These are phyloP conservation scores for Priceomyces melissophilus DNA, from an alignment of 805 yeast species.

Conservation along the genomic window DNA sequence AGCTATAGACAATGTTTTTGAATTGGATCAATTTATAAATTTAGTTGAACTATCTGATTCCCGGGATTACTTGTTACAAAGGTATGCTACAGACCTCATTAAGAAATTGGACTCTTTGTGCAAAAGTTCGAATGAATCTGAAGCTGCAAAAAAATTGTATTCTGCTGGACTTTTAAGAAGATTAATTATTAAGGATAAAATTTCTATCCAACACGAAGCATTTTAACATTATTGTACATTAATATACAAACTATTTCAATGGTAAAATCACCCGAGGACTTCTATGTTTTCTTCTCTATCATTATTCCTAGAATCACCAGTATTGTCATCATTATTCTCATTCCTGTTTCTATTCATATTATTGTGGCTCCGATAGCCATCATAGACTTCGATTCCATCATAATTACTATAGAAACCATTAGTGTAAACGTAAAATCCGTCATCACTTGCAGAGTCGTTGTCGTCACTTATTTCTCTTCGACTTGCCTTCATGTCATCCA, in stretches of 20 bases:
- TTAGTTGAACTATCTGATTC: conserved; percentile 12
- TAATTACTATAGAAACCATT: conserved; percentile 36
- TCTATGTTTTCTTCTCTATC: not conserved
- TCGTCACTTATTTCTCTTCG: conserved; percentile 22
- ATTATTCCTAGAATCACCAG: not conserved
- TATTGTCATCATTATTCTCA: not conserved
- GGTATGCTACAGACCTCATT: conserved; percentile 17
- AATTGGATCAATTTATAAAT: conserved; percentile 25
- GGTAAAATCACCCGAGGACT: not conserved
- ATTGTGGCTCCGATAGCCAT: too few relatives aligned
- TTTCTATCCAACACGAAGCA: conserved; percentile 1
- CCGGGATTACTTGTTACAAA: conserved; percentile 9
- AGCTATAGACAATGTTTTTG: conserved; percentile 19
- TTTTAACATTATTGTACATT: not conserved
- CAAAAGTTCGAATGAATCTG: conserved; percentile 4
- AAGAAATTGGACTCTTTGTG: conserved; percentile 15
- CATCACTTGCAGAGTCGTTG: conserved; percentile 37
- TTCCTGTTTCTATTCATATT: not conserved
- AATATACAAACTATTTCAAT: not conserved
- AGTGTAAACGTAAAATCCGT: conserved; percentile 42
- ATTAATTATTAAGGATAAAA: conserved; percentile 8
- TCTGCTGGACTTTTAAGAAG: conserved; percentile 19
- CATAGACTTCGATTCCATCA: conserved; percentile 5
- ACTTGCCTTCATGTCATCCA: conserved; percentile 30
- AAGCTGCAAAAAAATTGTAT: conserved; percentile 14